Percentiles rank a stretch among this genome's conserved stretches.
Conservation (phyloP, 805 yeast species). For the Ogataea henricii region DNA sequence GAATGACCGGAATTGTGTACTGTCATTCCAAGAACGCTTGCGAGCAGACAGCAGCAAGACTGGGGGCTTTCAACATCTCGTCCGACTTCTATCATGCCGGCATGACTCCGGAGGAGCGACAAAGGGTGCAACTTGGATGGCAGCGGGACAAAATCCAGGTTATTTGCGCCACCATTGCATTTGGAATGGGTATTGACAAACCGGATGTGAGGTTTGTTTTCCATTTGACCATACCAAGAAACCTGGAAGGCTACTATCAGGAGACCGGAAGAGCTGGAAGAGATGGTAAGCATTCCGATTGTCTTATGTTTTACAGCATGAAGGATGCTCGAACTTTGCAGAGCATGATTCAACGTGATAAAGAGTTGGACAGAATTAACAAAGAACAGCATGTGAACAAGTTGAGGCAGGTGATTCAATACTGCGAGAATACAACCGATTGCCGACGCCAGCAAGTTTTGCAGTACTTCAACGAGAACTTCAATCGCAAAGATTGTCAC, state of each 20-base stretch:
- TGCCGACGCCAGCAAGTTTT: constrained; percentile 88
- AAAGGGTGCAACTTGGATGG: constrained; percentile 77
- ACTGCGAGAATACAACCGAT: constrained; percentile 88
- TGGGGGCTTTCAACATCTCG: constrained; percentile 60
- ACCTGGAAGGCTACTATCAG: constrained; percentile 94
- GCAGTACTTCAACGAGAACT: constrained; percentile 85
- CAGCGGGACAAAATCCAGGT: constrained; percentile 70
- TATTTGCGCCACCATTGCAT: constrained; percentile 96
- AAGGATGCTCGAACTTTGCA: constrained; percentile 78
- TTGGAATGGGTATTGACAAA: constrained; percentile 99
- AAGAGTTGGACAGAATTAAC: constrained; percentile 59
- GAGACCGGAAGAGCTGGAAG: constrained; percentile 99
- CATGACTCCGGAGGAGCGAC: constrained; percentile 77
- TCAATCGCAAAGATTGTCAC: constrained; percentile 64
- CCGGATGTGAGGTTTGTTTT: constrained; percentile 92
- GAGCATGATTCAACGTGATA: constrained; percentile 75
- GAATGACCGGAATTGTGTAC: constrained; percentile 84
- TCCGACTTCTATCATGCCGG: constrained; percentile 92
- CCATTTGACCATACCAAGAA: constrained; percentile 85
- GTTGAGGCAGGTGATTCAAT: constrained; percentile 80
- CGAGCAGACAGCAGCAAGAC: constrained; percentile 71
- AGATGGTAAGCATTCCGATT: constrained; percentile 82
- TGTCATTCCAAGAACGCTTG: constrained; percentile 90
- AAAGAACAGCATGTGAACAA: constrained; percentile 78
- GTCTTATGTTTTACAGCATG: constrained; percentile 79